Evolutionary conservation across 2,329 filamentous ascomycete species (phyloP).

Genomic region (Alternaria metachromatica): DNA sequence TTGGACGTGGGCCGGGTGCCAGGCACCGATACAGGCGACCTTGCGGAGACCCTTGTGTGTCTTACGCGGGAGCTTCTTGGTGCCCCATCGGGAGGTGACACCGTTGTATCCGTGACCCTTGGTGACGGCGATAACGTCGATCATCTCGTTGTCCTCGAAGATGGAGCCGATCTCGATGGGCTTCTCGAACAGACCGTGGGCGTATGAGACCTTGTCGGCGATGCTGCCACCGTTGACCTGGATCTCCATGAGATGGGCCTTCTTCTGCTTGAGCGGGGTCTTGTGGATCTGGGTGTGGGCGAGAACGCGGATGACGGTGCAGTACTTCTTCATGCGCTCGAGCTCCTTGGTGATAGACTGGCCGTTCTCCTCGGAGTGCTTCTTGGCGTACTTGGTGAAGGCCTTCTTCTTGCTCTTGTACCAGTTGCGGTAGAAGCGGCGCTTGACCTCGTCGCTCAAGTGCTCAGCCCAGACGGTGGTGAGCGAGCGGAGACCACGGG

Average conservation of each 20-base stretch:
- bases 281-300: conserved; percentile 99
- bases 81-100: conserved; percentile 98
- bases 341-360: conserved; percentile 94
- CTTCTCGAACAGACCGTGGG: conserved; percentile 98
- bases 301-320: conserved; percentile 98
- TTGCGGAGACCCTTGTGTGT: conserved; percentile 99
- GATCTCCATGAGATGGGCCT: conserved; percentile 99
- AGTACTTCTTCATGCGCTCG: conserved; percentile 99
- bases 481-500: conserved; percentile 97
- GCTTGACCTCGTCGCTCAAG: conserved; percentile 97
- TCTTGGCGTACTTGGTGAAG: conserved; percentile 99
- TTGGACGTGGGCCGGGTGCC: conserved; percentile 99
- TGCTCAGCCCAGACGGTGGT: conserved; percentile 99
- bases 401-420: conserved; percentile 99
- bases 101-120: conserved; percentile 99
- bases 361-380: conserved; percentile 94
- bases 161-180: conserved; percentile 88
- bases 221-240: conserved; percentile 98
- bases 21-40: conserved; percentile 99
- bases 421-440: conserved; percentile 99
- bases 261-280: conserved; percentile 99
- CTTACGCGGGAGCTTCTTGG: conserved; percentile 99
- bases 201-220: conserved; percentile 96
- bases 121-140: conserved; percentile 98
- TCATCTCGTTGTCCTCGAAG: conserved; percentile 99